Evolutionary conservation across 768 basidiomycete genomes (phyloP).

Genomic region (Vararia minispora): DNA sequence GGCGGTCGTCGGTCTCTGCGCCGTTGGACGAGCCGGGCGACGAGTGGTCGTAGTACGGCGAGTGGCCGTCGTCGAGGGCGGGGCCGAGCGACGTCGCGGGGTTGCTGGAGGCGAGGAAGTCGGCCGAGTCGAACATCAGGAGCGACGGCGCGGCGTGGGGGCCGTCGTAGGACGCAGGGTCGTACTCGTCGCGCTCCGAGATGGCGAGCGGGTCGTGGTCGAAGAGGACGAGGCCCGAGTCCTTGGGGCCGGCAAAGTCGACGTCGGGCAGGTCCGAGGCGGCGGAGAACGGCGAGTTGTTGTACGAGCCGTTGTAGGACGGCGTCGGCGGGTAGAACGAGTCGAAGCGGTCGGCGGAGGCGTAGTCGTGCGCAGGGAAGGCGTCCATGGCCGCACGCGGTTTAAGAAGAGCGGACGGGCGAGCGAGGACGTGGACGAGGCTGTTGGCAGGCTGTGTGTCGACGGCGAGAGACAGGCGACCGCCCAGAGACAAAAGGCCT

Average conservation of each 20-base stretch:
- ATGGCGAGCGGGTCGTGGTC: constrained; percentile 30
- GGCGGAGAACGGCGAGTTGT: constrained; percentile 58
- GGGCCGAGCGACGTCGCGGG: constrained; percentile 30
- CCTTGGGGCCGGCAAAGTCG: constrained; percentile 19
- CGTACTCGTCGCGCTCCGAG: constrained; percentile 41
- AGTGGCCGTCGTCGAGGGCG: constrained; percentile 22
- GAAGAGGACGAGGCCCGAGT: constrained; percentile 38
- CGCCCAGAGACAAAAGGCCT: too few species aligned
- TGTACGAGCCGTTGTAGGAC: constrained; percentile 55
- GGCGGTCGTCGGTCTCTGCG: constrained; percentile 34
- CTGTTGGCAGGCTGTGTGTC: too few species aligned
- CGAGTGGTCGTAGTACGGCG: constrained; percentile 43
- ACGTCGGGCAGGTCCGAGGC: constrained; percentile 47
- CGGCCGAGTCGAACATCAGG: constrained; percentile 21
- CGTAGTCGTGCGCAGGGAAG: too few species aligned
- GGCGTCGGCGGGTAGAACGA: constrained; percentile 39
- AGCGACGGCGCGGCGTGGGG: constrained; percentile 24
- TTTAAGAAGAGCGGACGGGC: too few species aligned
- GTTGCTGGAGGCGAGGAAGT: constrained; percentile 51
- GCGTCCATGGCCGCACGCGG: too few species aligned
- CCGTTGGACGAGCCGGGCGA: constrained; percentile 51
- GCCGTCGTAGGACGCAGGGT: constrained; percentile 63
- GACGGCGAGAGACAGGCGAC: too few species aligned
- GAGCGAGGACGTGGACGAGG: too few species aligned
- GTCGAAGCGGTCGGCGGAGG: constrained; percentile 27